Conservation (phyloP, 768 basidiomycete species). For the Macrolepiota albuminosa region DNA sequence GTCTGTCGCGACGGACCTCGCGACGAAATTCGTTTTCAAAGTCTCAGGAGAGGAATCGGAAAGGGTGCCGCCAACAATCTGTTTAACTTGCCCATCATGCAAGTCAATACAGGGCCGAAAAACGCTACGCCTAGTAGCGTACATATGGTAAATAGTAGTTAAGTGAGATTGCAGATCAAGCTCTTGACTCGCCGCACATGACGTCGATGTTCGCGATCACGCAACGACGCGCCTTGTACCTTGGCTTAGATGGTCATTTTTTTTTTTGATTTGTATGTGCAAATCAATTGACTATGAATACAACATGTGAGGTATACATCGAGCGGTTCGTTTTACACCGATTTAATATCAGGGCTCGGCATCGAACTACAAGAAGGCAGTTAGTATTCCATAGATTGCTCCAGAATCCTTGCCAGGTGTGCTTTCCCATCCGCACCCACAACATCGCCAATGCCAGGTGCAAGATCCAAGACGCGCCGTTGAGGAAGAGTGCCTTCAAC, state of each 20-base stretch:
- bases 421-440: conserved; percentile 79
- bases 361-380: neutral
- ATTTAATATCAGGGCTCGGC: conserved; percentile 8
- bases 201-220: conserved; percentile 1
- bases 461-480: conserved; percentile 86
- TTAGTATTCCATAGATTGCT: conserved; percentile 73
- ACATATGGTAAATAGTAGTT: conserved; percentile 17
- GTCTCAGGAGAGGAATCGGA: conserved; percentile 56
- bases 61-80: conserved; percentile 94
- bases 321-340: neutral
- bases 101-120: conserved; percentile 97
- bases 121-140: conserved; percentile 38
- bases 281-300: neutral
- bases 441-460: conserved; percentile 84
- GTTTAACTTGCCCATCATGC: conserved; percentile 93
- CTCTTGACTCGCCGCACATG: neutral
- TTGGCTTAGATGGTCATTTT: neutral
- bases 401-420: conserved; percentile 78
- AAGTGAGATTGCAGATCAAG: neutral
- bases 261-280: neutral
- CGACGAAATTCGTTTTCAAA: conserved; percentile 87
- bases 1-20: conserved; percentile 51
- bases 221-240: neutral
- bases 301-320: neutral
- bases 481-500: conserved; percentile 94